Evolutionary conservation across 352 stramenopile species (phyloP).

Genomic region (Pythium chondricola): DNA sequence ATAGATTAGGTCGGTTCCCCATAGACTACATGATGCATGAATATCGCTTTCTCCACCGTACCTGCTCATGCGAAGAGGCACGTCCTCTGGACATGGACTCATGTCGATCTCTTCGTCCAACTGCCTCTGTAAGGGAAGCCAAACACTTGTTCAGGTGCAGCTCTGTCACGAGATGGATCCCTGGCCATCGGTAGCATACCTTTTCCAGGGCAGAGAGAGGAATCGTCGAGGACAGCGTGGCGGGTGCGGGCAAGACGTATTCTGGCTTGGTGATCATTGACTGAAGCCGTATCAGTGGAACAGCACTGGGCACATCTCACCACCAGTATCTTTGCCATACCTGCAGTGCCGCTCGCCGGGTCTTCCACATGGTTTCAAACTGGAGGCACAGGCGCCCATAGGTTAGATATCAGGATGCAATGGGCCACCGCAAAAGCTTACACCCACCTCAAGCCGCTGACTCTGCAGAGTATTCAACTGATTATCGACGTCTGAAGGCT

Average conservation of each 20-base stretch:
- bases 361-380: constrained; percentile 16
- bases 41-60: too few relatives aligned
- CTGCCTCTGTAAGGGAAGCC: neutral
- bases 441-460: constrained; percentile 27
- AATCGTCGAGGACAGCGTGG: neutral
- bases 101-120: constrained; percentile 14
- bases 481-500: constrained; percentile 29
- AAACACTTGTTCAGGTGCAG: too few relatives aligned
- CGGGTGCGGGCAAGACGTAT: neutral
- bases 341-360: constrained; percentile 12
- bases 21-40: too few relatives aligned
- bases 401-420: neutral
- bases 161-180: too few relatives aligned
- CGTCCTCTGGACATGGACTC: neutral
- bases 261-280: neutral
- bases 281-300: too few relatives aligned
- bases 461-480: constrained; percentile 32
- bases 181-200: too few relatives aligned
- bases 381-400: constrained; percentile 1
- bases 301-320: neutral
- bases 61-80: neutral
- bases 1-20: neutral
- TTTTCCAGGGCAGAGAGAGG: neutral
- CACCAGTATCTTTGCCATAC: constrained; percentile 1
- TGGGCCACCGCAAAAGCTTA: neutral